Percentiles rank a stretch among this genome's conserved stretches.
phyloP scores from a whole-genome alignment of 2,329 filamentous ascomycete species.

The Sarocladiaceae sp. region DNA sequence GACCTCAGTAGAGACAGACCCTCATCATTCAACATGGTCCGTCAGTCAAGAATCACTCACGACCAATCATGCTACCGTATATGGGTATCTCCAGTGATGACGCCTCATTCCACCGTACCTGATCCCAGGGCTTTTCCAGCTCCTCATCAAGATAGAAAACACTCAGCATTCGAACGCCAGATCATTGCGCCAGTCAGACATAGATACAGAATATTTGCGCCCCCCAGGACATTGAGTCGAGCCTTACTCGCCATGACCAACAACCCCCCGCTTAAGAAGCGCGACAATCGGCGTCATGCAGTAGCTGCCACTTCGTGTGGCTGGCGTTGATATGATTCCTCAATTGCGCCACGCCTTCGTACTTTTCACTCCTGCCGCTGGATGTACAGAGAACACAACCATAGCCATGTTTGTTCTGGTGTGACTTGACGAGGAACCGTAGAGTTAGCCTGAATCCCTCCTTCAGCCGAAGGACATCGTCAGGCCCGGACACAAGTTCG shows the following conservation, averaged over 20 bases:
- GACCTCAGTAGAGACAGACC: no score
- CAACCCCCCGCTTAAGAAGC: not conserved
- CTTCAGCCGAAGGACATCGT: conserved; percentile 22
- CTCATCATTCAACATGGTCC: no score
- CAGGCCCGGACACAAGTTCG: conserved; percentile 10
- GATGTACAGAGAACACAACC: conserved; percentile 34
- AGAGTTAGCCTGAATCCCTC: conserved; percentile 32
- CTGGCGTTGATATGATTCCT: conserved; percentile 28
- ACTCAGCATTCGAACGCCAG: no score
- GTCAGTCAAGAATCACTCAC: no score
- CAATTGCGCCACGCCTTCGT: conserved; percentile 23
- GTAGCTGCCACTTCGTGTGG: conserved; percentile 36
- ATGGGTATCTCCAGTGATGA: conserved; percentile 1
- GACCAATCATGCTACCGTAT: no score
- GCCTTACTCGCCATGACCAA: no score
- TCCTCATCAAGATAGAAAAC: not conserved
- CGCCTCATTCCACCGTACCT: not conserved
- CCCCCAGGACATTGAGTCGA: no score
- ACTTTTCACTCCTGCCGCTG: conserved; percentile 27
- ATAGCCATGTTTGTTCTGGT: conserved; percentile 25
- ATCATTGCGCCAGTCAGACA: no score
- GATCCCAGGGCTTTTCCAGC: not conserved
- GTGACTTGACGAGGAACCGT: conserved; percentile 34
- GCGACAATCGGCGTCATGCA: conserved; percentile 25
- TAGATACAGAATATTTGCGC: no score